Percentiles rank a stretch among this genome's conserved stretches.
Evolutionary conservation across 2,329 filamentous ascomycete species (phyloP).

Genomic region (Pseudocercospora musae): DNA sequence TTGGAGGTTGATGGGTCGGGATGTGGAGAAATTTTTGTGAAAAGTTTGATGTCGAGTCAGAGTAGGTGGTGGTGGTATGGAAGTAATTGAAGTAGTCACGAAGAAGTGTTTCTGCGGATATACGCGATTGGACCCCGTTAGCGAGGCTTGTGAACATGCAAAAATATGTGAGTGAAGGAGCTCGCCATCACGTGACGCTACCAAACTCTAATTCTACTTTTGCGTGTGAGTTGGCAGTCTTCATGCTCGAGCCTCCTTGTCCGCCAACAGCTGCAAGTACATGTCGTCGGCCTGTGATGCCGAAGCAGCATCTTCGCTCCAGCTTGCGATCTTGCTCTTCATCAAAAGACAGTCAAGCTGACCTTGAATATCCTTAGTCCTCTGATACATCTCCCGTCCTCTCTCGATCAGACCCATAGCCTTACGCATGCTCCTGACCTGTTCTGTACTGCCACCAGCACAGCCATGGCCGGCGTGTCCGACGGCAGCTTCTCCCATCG

Average conservation of each 20-base stretch:
- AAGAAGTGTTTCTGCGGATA: neutral
- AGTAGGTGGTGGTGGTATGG: neutral
- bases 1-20: conserved; percentile 2
- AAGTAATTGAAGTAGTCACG: neutral
- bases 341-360: conserved; percentile 79
- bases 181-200: neutral
- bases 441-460: conserved; percentile 32
- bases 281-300: conserved; percentile 23
- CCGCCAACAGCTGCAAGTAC: conserved; percentile 21
- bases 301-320: conserved; percentile 56
- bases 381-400: conserved; percentile 55
- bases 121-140: neutral
- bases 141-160: neutral
- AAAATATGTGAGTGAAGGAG: neutral
- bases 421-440: conserved; percentile 24
- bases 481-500: conserved; percentile 74
- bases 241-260: neutral
- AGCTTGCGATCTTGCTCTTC: conserved; percentile 72
- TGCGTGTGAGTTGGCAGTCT: too few species aligned
- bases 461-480: conserved; percentile 61
- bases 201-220: neutral
- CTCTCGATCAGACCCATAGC: conserved; percentile 32
- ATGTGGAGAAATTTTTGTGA: conserved; percentile 1
- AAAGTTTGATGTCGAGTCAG: neutral
- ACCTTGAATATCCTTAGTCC: conserved; percentile 64